A percentile compares a stretch with the other conserved stretches of the same genome.
Conservation (phyloP, 2,329 filamentous ascomycete genomes). For the Botrytis byssoidea region DNA sequence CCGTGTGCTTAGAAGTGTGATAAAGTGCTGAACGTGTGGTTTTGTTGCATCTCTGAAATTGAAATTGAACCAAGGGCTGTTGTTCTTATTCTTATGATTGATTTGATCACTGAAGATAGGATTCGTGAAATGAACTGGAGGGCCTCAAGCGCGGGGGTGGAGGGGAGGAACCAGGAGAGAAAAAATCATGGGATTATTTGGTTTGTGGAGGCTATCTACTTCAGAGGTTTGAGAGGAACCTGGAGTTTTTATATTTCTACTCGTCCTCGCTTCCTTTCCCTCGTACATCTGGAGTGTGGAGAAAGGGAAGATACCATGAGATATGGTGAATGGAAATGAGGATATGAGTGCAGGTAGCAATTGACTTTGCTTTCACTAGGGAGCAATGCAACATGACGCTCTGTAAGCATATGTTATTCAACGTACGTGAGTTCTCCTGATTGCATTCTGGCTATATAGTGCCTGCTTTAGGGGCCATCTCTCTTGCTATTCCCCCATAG, state of each 20-base stretch:
- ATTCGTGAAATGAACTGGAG: not conserved
- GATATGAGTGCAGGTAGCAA: not conserved
- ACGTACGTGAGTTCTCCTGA: not conserved
- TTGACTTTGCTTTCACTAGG: not conserved
- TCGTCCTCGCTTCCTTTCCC: fast-evolving
- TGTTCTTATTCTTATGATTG: not conserved
- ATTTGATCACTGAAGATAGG: fast-evolving
- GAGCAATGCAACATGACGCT: not conserved
- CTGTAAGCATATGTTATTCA: not conserved
- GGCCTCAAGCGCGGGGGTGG: not conserved
- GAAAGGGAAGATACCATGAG: not conserved
- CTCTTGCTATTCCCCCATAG: not conserved
- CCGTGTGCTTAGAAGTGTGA: not conserved
- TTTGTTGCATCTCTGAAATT: not conserved
- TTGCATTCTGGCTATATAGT: not conserved
- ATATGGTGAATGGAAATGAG: no score
- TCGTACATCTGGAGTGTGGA: not conserved
- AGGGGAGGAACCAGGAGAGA: not conserved
- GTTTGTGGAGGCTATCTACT: not conserved
- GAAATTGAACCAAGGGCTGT: not conserved
- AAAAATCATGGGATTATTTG: not conserved
- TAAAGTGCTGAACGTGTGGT: not conserved
- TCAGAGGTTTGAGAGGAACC: not conserved
- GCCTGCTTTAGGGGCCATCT: no score
- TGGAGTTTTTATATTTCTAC: not conserved